Base-by-base conservation (phyloP, 495 filamentous ascomycete species). In the Mycothermus thermophilus region DNA sequence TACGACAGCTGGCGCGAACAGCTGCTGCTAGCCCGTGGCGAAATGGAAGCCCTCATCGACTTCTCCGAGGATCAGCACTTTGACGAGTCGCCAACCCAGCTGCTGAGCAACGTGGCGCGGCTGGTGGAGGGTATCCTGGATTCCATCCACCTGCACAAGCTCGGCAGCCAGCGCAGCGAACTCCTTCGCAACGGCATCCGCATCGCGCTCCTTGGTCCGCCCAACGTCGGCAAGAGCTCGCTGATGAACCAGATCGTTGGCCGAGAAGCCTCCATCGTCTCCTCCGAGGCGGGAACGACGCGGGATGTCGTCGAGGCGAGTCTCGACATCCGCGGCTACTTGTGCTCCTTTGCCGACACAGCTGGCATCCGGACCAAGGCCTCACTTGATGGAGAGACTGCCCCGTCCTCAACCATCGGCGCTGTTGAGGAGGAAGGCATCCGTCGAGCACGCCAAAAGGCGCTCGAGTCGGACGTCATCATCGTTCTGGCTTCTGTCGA, bases 51-150 rank as follows among this genome's bases (percentile, higher is more conserved):
- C 1, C 58, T 96, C 38, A 96, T 97, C 48, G 90, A 97, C 51
- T 97, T 97, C 54, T 78, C 80, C 1, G 90, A 97, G 57, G 92
- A 96, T 48, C 88, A 96, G 58, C 79, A 93, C 62, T 95, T 97
- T 43, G 88, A 95, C 35, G 85, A 93, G 48, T 79, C 83, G 1
- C 80, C 85, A 0, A 60, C 65, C 5, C 72, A 79, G 37, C 62
- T 96, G 19, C 64, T 85, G 4, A 48, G 43, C 2, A 82, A 73
- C 20, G 83, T 93, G 17, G 68, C 74, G 14, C 45, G 36, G 9
- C 71, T 83, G 43, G 73, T 93, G 8, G 43, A 50, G 10, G 51
- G 44, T 3, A 67, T 97, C 30, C 57, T 65, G 32, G 45, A 55
- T 25, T 71, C 72, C 37, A 75, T 97, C 37, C 54, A 58, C 14